Evolutionary conservation across 2,329 filamentous ascomycete genomes (phyloP).

Genomic region (Zasmidium cellare): DNA sequence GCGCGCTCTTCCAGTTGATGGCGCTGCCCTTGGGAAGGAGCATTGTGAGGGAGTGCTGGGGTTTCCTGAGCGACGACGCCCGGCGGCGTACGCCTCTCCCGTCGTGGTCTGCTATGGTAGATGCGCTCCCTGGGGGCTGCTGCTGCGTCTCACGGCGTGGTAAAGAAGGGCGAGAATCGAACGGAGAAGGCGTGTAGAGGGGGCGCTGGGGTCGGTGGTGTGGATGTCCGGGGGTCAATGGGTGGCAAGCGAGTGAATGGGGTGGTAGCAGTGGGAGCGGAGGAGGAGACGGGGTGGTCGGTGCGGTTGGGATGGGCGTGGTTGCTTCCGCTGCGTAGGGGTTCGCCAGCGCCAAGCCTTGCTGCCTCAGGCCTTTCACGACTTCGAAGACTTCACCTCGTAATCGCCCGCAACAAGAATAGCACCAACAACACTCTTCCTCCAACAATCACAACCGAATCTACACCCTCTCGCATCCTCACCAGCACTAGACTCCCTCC

Average conservation of each 20-base stretch:
- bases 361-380: background rate
- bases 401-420: too few relatives aligned
- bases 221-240: background rate
- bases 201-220: too few relatives aligned
- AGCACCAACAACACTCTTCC: background rate
- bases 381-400: too few relatives aligned
- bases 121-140: background rate
- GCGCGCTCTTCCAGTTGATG: conserved; percentile 89
- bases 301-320: background rate
- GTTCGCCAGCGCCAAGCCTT: background rate
- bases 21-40: conserved; percentile 87
- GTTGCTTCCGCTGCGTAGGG: background rate
- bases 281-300: background rate
- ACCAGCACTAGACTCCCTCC: background rate
- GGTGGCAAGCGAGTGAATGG: background rate
- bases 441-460: background rate
- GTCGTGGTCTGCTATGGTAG: background rate
- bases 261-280: background rate
- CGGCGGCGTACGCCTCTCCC: conserved; percentile 3
- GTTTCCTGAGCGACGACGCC: conserved; percentile 8
- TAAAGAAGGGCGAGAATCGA: too few relatives aligned
- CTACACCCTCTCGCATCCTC: background rate
- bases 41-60: conserved; percentile 56
- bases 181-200: too few relatives aligned
- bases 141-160: too few relatives aligned